Evolutionary conservation across 495 filamentous ascomycete genomes (phyloP), one percentile per base, ranked within the genome.

Genomic region (Talaromyces borbonicus): DNA sequence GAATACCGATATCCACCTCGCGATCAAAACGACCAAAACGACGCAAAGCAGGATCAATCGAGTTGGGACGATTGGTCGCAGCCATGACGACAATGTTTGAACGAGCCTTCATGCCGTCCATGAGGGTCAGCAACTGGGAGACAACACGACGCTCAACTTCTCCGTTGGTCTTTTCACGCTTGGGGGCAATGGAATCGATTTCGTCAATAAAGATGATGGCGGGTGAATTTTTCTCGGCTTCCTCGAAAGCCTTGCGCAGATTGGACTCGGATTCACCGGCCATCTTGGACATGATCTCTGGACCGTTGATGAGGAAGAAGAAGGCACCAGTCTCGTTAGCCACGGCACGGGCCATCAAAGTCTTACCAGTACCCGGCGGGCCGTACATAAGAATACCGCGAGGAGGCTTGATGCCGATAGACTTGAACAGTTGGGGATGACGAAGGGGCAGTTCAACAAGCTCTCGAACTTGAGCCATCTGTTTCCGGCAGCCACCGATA

Each of bases 1-100:
- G 93, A 44, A 98, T 77, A 49, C 93, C 93, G 47, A 98, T 93
- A 60, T 98, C 97, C 66, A 98, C 90, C 49, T 97, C 78, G 41
- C 90, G 95, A 63, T 98, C 92, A 19, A 98, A 83, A 89, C 92
- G 92, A 51, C 92, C 92, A 33, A 93, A 93, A 73, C 92, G 90
- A 74, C 92, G 95, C 55, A 98, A 78, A 49, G 92, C 92, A 60
- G 90, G 89, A 68, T 98, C 92, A 40, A 98, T 80, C 71, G 96
- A 92, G 73, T 98, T 93, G 36, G 92, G 92, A 69, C 92, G 80
- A 74, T 98, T 98, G 60, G 92, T 98, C 27, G 92, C 92, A 67
- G 92, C 92, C 56, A 98, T 98, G 55, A 98, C 92, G 71, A 98
- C 97, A 56, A 98, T 92, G 69, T 98, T 98, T 83, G 97, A 97